Conservation (phyloP, 805 yeast genomes). For the Komagataella kurtzmanii region DNA sequence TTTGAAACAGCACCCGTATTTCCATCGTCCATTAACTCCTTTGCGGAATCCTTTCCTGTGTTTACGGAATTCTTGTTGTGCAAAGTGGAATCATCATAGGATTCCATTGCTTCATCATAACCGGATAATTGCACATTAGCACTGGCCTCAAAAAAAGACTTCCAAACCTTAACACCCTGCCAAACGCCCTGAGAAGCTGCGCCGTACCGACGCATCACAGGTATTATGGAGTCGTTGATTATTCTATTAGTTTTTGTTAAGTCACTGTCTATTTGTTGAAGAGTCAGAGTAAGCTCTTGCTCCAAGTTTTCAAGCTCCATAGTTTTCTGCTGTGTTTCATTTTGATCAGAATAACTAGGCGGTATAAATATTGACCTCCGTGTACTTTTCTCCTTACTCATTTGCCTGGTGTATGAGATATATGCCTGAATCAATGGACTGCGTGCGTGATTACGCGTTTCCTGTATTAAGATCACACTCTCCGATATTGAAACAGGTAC, state of each 20-base stretch:
- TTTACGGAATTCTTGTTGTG: neutral
- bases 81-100: neutral
- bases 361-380: neutral
- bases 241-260: conserved; percentile 54
- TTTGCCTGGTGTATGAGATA: neutral
- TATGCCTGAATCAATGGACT: neutral
- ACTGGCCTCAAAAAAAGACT: conserved; percentile 61
- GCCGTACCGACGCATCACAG: conserved; percentile 50
- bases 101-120: conserved; percentile 2
- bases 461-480: neutral
- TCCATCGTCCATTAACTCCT: conserved; percentile 5
- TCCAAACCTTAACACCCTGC: conserved; percentile 62
- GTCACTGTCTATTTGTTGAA: conserved; percentile 72
- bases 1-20: conserved; percentile 17
- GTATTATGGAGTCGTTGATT: conserved; percentile 55
- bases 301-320: conserved; percentile 52
- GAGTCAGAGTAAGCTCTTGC: conserved; percentile 61
- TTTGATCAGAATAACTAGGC: neutral
- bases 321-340: conserved; percentile 2
- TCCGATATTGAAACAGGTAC: neutral
- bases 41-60: neutral
- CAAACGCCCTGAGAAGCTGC: conserved; percentile 45
- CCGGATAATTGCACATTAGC: conserved; percentile 29
- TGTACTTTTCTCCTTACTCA: neutral
- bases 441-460: neutral